phyloP scores from a whole-genome alignment of 768 basidiomycete genomes.

The Rhodocollybia butyracea region DNA sequence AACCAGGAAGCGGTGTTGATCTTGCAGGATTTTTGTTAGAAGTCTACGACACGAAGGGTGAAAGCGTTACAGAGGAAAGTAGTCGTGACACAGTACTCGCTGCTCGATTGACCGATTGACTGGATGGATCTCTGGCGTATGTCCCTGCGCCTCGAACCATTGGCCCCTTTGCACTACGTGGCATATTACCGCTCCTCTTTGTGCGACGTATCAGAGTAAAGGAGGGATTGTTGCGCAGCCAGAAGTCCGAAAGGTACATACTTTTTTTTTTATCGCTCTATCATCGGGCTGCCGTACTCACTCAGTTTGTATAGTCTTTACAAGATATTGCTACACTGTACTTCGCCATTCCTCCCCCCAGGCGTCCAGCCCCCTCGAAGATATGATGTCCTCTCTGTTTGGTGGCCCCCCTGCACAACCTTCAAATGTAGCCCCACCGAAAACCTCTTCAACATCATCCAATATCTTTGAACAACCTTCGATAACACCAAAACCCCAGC shows the following conservation, averaged over 20 bases:
- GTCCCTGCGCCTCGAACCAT: slow-evolving; percentile 43
- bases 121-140: slow-evolving; percentile 81
- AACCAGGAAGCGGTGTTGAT: slow-evolving; percentile 90
- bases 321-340: slow-evolving; percentile 70
- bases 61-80: slow-evolving; percentile 70
- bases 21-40: slow-evolving; percentile 76
- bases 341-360: slow-evolving; percentile 84
- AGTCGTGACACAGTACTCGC: slow-evolving; percentile 66
- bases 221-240: slow-evolving; percentile 58
- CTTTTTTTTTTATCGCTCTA: background rate
- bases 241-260: slow-evolving; percentile 64
- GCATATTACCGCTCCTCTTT: slow-evolving; percentile 82
- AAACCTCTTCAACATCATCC: too few relatives aligned
- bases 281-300: background rate
- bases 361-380: slow-evolving; percentile 73
- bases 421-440: too few relatives aligned
- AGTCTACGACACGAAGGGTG: slow-evolving; percentile 74
- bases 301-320: slow-evolving; percentile 48
- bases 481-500: too few relatives aligned
- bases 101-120: slow-evolving; percentile 79
- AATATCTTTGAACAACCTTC: too few relatives aligned
- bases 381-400: slow-evolving; percentile 86
- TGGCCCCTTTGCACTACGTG: slow-evolving; percentile 81
- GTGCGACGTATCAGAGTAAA: slow-evolving; percentile 77
- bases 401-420: slow-evolving; percentile 54